These are phyloP conservation scores for Gymnopus androsaceus DNA, from an alignment of 1,284 basidiomycete species.

Conservation along the genomic window DNA sequence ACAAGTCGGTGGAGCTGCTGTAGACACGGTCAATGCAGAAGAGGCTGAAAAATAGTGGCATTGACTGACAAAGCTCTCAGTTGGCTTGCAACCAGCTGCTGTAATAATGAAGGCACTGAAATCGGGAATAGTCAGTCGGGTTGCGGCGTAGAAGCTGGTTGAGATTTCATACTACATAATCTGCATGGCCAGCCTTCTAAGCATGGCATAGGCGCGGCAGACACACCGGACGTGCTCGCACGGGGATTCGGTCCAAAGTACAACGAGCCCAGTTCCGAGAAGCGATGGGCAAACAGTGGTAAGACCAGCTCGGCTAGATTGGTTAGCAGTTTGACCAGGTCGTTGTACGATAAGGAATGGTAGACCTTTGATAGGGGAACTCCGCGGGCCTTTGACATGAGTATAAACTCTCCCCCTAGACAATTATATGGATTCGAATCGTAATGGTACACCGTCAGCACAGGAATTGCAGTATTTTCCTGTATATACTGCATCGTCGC, in stretches of 20 bases:
- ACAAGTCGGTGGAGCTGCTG: too few species aligned
- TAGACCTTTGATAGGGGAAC: conserved; percentile 68
- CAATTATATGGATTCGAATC: conserved; percentile 82
- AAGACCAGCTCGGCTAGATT: conserved; percentile 68
- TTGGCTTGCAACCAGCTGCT: too few species aligned
- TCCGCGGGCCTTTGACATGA: conserved; percentile 81
- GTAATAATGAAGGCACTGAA: too few species aligned
- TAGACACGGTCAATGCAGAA: too few species aligned
- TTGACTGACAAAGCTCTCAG: too few species aligned
- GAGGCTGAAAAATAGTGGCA: too few species aligned
- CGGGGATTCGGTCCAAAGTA: conserved; percentile 56
- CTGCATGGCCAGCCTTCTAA: too few species aligned
- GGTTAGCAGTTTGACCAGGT: conserved; percentile 61
- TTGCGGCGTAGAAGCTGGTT: too few species aligned
- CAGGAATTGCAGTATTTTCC: conserved; percentile 65
- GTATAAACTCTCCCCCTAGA: conserved; percentile 77
- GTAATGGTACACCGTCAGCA: conserved; percentile 72
- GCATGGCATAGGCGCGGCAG: conserved; percentile 41
- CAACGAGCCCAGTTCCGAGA: conserved; percentile 70
- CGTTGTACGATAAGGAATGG: conserved; percentile 62
- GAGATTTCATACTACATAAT: too few species aligned
- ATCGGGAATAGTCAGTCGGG: too few species aligned
- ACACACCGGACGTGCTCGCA: conserved; percentile 26
- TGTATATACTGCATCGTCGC: conserved; percentile 78
- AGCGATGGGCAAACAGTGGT: conserved; percentile 74